Evolutionary conservation across 192 early-diverging fungal species (phyloP).

Genomic region (Phlyctochytrium arcticum): DNA sequence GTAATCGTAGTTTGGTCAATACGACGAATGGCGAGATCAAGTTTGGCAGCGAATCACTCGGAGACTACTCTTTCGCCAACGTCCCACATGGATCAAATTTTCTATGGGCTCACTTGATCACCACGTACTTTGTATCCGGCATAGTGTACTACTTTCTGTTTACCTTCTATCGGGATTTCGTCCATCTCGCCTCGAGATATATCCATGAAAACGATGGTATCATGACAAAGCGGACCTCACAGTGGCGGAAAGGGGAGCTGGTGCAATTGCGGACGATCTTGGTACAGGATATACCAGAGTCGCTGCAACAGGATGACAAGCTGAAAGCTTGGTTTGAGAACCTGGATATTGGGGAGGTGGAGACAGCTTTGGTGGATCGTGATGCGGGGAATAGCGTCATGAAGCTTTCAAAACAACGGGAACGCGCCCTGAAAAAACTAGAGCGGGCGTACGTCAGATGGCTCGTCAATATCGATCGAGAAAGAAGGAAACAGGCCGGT

Average conservation of each 20-base stretch:
- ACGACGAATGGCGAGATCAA: neutral
- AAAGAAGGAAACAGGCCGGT: constrained; percentile 6
- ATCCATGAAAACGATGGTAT: constrained; percentile 23
- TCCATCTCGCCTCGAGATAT: constrained; percentile 18
- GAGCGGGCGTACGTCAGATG: constrained; percentile 42
- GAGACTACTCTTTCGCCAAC: constrained; percentile 31
- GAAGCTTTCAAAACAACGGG: constrained; percentile 18
- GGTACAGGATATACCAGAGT: constrained; percentile 42
- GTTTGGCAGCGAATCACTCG: constrained; percentile 2
- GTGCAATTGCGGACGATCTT: constrained; percentile 46
- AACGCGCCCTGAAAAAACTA: constrained; percentile 26
- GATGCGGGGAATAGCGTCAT: constrained; percentile 11
- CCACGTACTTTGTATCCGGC: constrained; percentile 33
- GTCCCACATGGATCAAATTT: constrained; percentile 27
- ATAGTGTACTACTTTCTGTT: constrained; percentile 34
- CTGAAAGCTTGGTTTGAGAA: constrained; percentile 40
- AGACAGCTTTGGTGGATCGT: constrained; percentile 39
- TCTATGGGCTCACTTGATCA: constrained; percentile 38
- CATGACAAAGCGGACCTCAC: constrained; percentile 10
- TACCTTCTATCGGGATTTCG: constrained; percentile 33
- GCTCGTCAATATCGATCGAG: constrained; percentile 30
- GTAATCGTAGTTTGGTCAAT: neutral
- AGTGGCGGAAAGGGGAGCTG: constrained; percentile 37
- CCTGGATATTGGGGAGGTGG: constrained; percentile 44
- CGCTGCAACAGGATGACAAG: constrained; percentile 35